Base-by-base conservation (phyloP, 2,329 filamentous ascomycete species). In the Microdochium nivale region DNA sequence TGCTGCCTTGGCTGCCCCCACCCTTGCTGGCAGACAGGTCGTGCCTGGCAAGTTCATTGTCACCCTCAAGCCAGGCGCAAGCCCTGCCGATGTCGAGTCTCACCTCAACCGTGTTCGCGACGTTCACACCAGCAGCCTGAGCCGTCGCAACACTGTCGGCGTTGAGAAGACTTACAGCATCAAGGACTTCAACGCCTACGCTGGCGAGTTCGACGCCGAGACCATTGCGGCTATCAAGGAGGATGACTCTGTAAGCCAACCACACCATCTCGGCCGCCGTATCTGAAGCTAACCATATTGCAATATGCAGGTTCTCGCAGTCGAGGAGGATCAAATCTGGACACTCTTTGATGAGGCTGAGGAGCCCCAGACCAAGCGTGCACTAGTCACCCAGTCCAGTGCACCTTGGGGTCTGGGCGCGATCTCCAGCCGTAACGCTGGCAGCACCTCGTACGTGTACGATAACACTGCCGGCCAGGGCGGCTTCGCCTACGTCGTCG, bases 401-500 rank as follows among this genome's bases (percentile, higher is more conserved):
- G 62, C 70, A 7, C 58, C 70, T 1, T 76, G 74, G 70, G 74
- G 73, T 23, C 69, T 78, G 24, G 67, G 66, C 2, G 66, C 71
- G 30, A 63, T 78, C 55, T 78, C 76, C 9, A 68, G 70, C 60
- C 59, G 62, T n/a, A 65, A 59, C 21, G 57, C 62, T 21, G 64
- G 64, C 32, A 62, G 56, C 7, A 64, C 50, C 13, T 59, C 63
- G 48, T 77, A 76, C 56, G 54, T 62, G 25, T 76, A 75, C 59
- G 70, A 76, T 53, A 52, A 57, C 9, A 65, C 59, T 19, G 70
- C 71, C 24, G 74, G 74, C 13, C 51, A 60, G 14, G 67, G 63
- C 32, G 71, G 65, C 49, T 80, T 70, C 54, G 66, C 73, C 49
- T 83, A 81, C 60, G 64, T 83, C 50, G 64, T 82, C 51, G 79